phyloP scores from a whole-genome alignment of 805 yeast species.

The Candida coleopterorum region DNA sequence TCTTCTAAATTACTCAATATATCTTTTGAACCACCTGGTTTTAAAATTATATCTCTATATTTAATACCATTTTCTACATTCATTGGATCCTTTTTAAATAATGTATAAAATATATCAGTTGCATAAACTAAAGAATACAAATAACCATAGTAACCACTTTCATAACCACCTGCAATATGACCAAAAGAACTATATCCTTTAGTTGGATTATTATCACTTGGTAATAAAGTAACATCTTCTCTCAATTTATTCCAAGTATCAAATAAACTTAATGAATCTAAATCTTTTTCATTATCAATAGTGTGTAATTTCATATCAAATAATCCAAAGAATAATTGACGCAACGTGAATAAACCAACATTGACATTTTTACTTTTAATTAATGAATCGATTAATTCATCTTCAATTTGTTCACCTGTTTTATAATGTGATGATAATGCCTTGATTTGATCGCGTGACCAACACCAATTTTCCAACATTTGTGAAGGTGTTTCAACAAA shows the following conservation, averaged over 20 bases:
- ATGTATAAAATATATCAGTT: constrained; percentile 70
- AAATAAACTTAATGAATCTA: constrained; percentile 44
- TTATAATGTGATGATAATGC: constrained; percentile 62
- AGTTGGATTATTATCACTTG: constrained; percentile 50
- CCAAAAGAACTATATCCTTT: constrained; percentile 75
- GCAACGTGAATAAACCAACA: constrained; percentile 63
- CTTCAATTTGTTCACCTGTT: constrained; percentile 53
- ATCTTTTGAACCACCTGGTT: constrained; percentile 70
- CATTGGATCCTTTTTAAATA: constrained; percentile 66
- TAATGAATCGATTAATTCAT: constrained; percentile 52
- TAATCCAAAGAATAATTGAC: constrained; percentile 75
- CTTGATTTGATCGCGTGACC: constrained; percentile 62
- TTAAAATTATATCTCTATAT: constrained; percentile 66
- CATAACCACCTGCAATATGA: constrained; percentile 79
- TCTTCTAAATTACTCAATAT: constrained; percentile 60
- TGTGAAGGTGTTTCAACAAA: constrained; percentile 92
- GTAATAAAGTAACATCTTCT: constrained; percentile 54
- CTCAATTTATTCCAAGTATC: constrained; percentile 63
- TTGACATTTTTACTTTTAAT: constrained; percentile 68
- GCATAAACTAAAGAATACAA: constrained; percentile 85
- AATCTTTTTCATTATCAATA: constrained; percentile 28
- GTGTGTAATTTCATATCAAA: constrained; percentile 74
- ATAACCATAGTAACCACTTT: constrained; percentile 83
- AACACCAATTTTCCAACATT: constrained; percentile 84
- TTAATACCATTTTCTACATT: constrained; percentile 54